These are phyloP conservation scores for Pueraria montana DNA, from an alignment of 306 rosid species.

Conservation along the genomic window DNA sequence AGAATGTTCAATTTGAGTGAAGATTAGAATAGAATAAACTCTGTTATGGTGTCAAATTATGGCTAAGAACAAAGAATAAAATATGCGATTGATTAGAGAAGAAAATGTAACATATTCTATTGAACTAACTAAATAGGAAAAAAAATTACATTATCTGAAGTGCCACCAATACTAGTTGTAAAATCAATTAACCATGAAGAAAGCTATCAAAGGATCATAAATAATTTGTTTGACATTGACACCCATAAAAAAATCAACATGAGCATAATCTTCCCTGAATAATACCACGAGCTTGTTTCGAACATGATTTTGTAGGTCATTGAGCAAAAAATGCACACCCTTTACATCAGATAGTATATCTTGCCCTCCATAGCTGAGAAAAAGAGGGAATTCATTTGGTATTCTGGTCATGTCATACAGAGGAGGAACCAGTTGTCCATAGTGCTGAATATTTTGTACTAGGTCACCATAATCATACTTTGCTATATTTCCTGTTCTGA, in stretches of 20 bases:
- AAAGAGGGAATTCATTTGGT: conserved; percentile 69
- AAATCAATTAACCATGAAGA: conserved; percentile 54
- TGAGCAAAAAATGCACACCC: conserved; percentile 64
- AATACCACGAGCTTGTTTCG: conserved; percentile 55
- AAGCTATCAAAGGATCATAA: conserved; percentile 66
- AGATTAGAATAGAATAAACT: too few relatives aligned
- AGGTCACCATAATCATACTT: conserved; percentile 62
- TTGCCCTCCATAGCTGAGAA: conserved; percentile 61
- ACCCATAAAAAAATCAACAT: conserved; percentile 67
- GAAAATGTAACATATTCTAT: neutral
- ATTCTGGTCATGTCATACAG: conserved; percentile 60
- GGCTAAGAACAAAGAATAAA: too few relatives aligned
- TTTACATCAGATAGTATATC: conserved; percentile 63
- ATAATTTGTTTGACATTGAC: conserved; percentile 62
- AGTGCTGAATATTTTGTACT: conserved; percentile 54
- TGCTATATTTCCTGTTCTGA: conserved; percentile 58
- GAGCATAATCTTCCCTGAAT: conserved; percentile 66
- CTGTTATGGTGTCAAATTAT: too few relatives aligned
- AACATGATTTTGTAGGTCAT: conserved; percentile 60
- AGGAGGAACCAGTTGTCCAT: conserved; percentile 70
- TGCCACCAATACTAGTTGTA: neutral
- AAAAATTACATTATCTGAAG: neutral
- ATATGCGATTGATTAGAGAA: neutral
- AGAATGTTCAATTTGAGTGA: too few relatives aligned
- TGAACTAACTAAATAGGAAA: neutral